Percentiles rank a stretch among this genome's conserved stretches.
phyloP scores from a whole-genome alignment of 1,284 basidiomycete species.

The Dichomitus squalens region DNA sequence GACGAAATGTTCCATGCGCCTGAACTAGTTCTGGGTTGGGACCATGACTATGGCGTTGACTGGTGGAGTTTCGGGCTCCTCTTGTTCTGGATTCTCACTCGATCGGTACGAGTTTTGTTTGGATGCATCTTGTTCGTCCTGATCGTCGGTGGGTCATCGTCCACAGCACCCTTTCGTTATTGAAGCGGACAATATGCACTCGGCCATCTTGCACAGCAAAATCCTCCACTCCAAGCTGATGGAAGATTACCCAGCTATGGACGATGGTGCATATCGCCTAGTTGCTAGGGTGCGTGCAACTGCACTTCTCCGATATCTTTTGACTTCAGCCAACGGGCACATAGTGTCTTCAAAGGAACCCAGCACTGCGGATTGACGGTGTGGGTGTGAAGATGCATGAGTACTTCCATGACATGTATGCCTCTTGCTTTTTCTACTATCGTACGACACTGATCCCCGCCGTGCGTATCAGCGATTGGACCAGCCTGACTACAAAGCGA shows the following conservation, averaged over 20 bases:
- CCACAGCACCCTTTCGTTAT: conserved; percentile 41
- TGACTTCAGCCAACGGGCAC: background rate
- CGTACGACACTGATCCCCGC: background rate
- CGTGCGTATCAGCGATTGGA: conserved; percentile 44
- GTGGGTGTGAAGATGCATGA: conserved; percentile 43
- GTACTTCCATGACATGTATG: conserved; percentile 51
- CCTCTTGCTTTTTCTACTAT: background rate
- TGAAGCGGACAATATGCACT: conserved; percentile 20
- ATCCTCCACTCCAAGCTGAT: conserved; percentile 27
- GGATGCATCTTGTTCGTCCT: background rate
- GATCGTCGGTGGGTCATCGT: background rate
- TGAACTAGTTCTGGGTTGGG: conserved; percentile 71
- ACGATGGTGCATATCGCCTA: conserved; percentile 39
- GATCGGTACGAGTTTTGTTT: conserved; percentile 40
- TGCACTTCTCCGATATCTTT: background rate
- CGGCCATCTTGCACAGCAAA: conserved; percentile 25
- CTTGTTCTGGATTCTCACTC: conserved; percentile 69
- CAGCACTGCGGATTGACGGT: conserved; percentile 44
- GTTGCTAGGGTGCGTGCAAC: conserved; percentile 39
- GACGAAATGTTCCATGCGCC: conserved; percentile 64
- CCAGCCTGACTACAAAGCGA: conserved; percentile 18
- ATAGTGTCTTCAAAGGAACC: conserved; percentile 61
- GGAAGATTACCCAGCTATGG: conserved; percentile 27
- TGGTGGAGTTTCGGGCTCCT: conserved; percentile 83
- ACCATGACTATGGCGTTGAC: conserved; percentile 78